These are phyloP conservation scores for Ilyonectria mors-panacis DNA, from an alignment of 2,329 filamentous ascomycete genomes.

Conservation along the genomic window DNA sequence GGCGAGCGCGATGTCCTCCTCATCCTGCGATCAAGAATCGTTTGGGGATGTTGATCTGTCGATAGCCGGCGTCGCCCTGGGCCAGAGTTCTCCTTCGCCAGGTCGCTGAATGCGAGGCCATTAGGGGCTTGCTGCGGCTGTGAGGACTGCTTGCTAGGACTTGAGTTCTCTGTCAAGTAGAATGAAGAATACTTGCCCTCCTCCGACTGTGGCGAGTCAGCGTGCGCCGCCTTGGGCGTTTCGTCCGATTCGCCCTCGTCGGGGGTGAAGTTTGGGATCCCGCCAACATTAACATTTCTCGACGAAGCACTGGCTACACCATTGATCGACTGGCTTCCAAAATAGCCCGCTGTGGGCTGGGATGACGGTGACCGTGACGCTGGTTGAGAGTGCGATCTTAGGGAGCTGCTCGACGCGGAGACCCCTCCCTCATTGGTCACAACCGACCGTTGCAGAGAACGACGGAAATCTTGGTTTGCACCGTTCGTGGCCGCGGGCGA, in stretches of 20 bases:
- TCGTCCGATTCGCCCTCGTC: slow-evolving; percentile 68
- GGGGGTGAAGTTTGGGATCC: slow-evolving; percentile 70
- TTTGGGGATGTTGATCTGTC: slow-evolving; percentile 68
- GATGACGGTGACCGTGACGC: slow-evolving; percentile 64
- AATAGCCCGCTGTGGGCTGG: slow-evolving; percentile 43
- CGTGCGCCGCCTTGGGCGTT: slow-evolving; percentile 55
- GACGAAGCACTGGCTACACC: slow-evolving; percentile 54
- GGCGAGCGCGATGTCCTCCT: slow-evolving; percentile 69
- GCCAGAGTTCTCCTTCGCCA: slow-evolving; percentile 54
- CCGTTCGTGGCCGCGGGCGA: slow-evolving; percentile 62
- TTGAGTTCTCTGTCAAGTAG: slow-evolving; percentile 48
- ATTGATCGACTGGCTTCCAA: slow-evolving; percentile 54
- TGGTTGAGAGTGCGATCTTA: slow-evolving; percentile 78
- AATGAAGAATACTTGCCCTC: slow-evolving; percentile 55
- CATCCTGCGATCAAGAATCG: slow-evolving; percentile 68
- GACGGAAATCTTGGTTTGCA: slow-evolving; percentile 66
- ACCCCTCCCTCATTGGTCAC: slow-evolving; percentile 64
- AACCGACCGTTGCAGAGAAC: slow-evolving; percentile 69
- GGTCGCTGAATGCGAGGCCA: slow-evolving; percentile 64
- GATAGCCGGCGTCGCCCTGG: slow-evolving; percentile 64
- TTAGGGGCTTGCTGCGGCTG: slow-evolving; percentile 51
- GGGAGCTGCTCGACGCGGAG: slow-evolving; percentile 66
- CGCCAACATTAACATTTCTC: slow-evolving; percentile 63
- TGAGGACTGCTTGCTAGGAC: slow-evolving; percentile 45
- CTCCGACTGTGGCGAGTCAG: slow-evolving; percentile 65